Evolutionary conservation across 192 early-diverging fungal genomes (phyloP), one percentile per base, ranked within the genome.

Genomic region (Chytriomyces sp.): DNA sequence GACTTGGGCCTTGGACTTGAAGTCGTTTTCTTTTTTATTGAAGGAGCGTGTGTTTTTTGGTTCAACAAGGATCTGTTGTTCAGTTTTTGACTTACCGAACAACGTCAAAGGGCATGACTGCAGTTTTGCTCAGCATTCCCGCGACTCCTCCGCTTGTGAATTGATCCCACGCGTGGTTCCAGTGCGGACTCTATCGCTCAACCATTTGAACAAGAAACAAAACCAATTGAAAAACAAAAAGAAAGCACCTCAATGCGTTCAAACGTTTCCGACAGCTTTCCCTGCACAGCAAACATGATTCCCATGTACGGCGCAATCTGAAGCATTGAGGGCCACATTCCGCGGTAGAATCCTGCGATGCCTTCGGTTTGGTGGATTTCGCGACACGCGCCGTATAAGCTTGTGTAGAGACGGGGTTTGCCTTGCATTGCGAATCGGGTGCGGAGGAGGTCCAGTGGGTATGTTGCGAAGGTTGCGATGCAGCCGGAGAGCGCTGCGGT

Each of bases 271-370:
- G 11, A 28, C 62, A 93, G 79, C 28, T 77, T 72, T 69, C 92
- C 89, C 77, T 95, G 93, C 50, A 87, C 90, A 50, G 90, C 88
- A 88, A 99, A 99, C 78, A 95, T 88, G 11, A 96, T 84, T 16
- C 95, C 95, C 94, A 97, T 97, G 67, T 97, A 96, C 13, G 97
- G 97, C 81, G 95, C 92, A 44, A 99, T 95, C 82, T 96, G 94
- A 10, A 93, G 79, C 23, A 94, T 81, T 5, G 95, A 88, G 6
- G 97, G 92, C 53, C 89, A 82, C 53, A 96, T 77, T 1, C 97
- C 97, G 50, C 92, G 85, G 75, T 97, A 98, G 60, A 96, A 94
- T 7, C 97, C 97, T 0, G 69, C 66, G 2, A 94, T 26, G 0
- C 97, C 97, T 61, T 98, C 95, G 28, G 90, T 84, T 4, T 64